A percentile compares a stretch with the other conserved stretches of the same genome.
These are phyloP conservation scores for Penicillium coffeae DNA, from an alignment of 495 filamentous ascomycete species.

Conservation along the genomic window DNA sequence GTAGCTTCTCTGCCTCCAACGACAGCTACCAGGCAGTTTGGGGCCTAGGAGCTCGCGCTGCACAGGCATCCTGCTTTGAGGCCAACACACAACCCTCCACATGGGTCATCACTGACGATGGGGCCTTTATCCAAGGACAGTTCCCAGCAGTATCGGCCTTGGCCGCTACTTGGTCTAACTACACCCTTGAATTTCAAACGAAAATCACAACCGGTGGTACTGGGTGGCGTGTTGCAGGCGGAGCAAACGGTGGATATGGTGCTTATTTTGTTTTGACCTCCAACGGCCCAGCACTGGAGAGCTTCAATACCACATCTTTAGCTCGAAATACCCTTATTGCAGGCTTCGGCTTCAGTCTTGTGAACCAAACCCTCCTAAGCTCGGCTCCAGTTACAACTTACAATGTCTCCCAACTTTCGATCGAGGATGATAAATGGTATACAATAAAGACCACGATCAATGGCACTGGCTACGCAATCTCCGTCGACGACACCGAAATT, in stretches of 20 bases:
- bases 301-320: conserved; percentile 11
- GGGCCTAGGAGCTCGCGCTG: conserved; percentile 15
- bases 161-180: conserved; percentile 11
- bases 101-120: conserved; percentile 15
- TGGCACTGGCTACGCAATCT: conserved; percentile 12
- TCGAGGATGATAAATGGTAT: conserved; percentile 15
- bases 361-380: conserved; percentile 14
- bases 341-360: conserved; percentile 15
- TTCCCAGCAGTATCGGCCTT: conserved; percentile 12
- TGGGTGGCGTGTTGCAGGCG: conserved; percentile 17
- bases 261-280: conserved; percentile 15
- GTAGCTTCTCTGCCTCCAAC: conserved; percentile 16
- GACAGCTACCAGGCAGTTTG: conserved; percentile 21
- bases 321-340: conserved; percentile 14
- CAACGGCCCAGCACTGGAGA: conserved; percentile 3
- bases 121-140: conserved; percentile 15
- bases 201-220: conserved; percentile 20
- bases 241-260: conserved; percentile 13
- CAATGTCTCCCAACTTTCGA: conserved; percentile 1
- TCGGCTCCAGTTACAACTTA: conserved; percentile 6
- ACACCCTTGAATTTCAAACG: conserved; percentile 16
- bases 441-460: conserved; percentile 13
- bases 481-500: conserved; percentile 7
- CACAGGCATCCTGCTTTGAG: conserved; percentile 18
- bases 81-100: conserved; percentile 12